Conservation (phyloP, 257 asterid species). For the Solanum tacnaense region DNA sequence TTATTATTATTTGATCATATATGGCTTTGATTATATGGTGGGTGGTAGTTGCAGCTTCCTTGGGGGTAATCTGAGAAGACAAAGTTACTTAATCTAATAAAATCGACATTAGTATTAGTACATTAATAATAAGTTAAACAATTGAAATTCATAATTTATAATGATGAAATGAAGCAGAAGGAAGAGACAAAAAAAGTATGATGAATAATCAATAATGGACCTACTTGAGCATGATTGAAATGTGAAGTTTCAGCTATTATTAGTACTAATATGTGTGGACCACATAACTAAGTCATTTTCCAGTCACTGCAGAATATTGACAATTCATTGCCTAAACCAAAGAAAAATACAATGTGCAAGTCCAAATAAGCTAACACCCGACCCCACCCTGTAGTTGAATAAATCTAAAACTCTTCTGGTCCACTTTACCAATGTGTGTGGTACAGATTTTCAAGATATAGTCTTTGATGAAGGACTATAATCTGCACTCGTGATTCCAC, state of each 20-base stretch:
- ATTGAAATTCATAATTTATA: neutral
- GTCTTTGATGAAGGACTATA: neutral
- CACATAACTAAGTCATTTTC: neutral
- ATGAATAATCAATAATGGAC: neutral
- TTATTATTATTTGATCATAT: neutral
- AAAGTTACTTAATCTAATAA: neutral
- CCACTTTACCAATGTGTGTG: neutral
- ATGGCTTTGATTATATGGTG: no score
- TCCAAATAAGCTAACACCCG: neutral
- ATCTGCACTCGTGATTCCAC: neutral
- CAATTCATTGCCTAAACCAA: neutral
- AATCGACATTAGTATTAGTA: no score
- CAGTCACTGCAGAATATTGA: neutral
- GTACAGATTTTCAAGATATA: neutral
- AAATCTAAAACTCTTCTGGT: neutral
- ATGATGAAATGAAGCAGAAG: neutral
- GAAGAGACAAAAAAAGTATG: constrained; percentile 17
- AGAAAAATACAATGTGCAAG: neutral
- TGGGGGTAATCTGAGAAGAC: neutral
- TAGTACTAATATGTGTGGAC: constrained; percentile 9
- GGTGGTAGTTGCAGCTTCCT: neutral
- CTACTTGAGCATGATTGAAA: neutral
- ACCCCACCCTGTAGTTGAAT: neutral
- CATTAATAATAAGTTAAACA: neutral
- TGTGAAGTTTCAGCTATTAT: neutral